Conservation (phyloP, 352 stramenopile genomes). For the Thalassiosira hispida region DNA sequence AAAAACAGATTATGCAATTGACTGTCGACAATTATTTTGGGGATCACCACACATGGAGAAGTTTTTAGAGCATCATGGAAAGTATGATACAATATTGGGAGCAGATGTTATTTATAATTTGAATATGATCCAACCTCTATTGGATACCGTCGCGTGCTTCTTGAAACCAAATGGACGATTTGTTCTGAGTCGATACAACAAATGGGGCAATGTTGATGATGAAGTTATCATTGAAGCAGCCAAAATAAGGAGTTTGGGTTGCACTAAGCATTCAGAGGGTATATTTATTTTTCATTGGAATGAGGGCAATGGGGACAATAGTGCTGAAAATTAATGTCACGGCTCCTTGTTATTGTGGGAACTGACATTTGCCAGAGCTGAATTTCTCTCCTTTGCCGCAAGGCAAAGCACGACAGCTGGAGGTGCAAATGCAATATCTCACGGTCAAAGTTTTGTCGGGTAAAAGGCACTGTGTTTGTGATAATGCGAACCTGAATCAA, state of each 20-base stretch:
- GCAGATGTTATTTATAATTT: slow-evolving; percentile 37
- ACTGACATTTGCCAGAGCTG: too few relatives aligned
- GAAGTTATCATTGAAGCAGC: slow-evolving; percentile 39
- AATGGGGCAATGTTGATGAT: slow-evolving; percentile 38
- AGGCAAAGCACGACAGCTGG: too few relatives aligned
- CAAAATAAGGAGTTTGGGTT: slow-evolving; percentile 28
- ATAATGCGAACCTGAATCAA: too few relatives aligned
- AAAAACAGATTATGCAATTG: slow-evolving; percentile 11
- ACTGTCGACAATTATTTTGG: slow-evolving; percentile 37
- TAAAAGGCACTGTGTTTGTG: too few relatives aligned
- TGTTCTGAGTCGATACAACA: slow-evolving; percentile 46
- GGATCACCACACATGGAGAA: slow-evolving; percentile 18
- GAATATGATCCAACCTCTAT: slow-evolving; percentile 20
- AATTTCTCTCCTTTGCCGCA: too few relatives aligned
- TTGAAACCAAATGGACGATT: slow-evolving; percentile 45
- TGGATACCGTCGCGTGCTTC: slow-evolving; percentile 42
- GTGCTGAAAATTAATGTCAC: too few relatives aligned
- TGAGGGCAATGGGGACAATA: background rate
- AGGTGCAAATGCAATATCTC: too few relatives aligned
- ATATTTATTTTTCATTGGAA: slow-evolving; percentile 43
- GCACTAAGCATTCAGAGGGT: slow-evolving; percentile 32
- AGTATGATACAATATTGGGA: slow-evolving; percentile 31
- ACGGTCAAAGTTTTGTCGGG: too few relatives aligned
- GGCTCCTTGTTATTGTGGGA: too few relatives aligned
- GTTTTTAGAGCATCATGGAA: slow-evolving; percentile 14